These are phyloP conservation scores for Saitozyma sp. DNA, from an alignment of 768 basidiomycete species.

Conservation along the genomic window DNA sequence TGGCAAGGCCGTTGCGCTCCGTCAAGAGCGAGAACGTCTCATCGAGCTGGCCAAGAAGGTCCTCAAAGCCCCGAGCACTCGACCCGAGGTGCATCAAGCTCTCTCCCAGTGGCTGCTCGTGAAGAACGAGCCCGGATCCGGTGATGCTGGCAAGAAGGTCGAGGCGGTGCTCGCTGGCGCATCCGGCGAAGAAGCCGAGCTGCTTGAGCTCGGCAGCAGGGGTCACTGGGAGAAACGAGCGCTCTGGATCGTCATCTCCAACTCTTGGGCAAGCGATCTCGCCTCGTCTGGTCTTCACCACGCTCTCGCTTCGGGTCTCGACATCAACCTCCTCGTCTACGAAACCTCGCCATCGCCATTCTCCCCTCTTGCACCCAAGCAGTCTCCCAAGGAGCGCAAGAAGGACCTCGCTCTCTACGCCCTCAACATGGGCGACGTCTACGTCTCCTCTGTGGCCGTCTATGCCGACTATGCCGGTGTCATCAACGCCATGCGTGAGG, in stretches of 20 bases:
- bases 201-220: slow-evolving; percentile 63
- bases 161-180: slow-evolving; percentile 60
- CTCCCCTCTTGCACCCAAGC: slow-evolving; percentile 57
- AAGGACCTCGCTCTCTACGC: slow-evolving; percentile 97
- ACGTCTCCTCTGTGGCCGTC: slow-evolving; percentile 90
- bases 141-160: slow-evolving; percentile 62
- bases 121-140: slow-evolving; percentile 63
- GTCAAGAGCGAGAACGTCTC: slow-evolving; percentile 73
- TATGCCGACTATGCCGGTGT: slow-evolving; percentile 96
- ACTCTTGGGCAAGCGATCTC: slow-evolving; percentile 96
- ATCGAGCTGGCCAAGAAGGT: slow-evolving; percentile 66
- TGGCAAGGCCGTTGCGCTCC: slow-evolving; percentile 79
- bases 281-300: slow-evolving; percentile 95
- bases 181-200: slow-evolving; percentile 55
- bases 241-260: slow-evolving; percentile 97
- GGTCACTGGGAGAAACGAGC: slow-evolving; percentile 68
- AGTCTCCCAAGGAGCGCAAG: slow-evolving; percentile 66
- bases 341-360: slow-evolving; percentile 87
- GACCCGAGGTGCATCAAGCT: slow-evolving; percentile 63
- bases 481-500: slow-evolving; percentile 84
- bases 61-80: slow-evolving; percentile 57
- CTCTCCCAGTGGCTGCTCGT: slow-evolving; percentile 77
- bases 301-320: slow-evolving; percentile 81
- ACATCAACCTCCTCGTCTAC: slow-evolving; percentile 92
- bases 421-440: slow-evolving; percentile 97